These are phyloP conservation scores for Catenaria anguillulae DNA, from an alignment of 371 early-diverging fungal species.

Conservation along the genomic window DNA sequence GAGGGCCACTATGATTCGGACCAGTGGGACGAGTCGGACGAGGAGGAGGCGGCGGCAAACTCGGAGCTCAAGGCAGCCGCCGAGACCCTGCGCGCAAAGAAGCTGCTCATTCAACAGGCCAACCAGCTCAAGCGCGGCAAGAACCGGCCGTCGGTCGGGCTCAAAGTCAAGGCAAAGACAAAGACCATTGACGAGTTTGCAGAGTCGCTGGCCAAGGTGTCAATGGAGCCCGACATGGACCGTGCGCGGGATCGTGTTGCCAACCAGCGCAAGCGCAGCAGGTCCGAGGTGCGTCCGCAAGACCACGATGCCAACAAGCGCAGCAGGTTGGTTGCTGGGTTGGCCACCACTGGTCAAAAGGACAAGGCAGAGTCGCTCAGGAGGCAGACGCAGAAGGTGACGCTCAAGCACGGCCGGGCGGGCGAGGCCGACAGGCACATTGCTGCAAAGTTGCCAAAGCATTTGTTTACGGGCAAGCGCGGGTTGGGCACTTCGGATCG, in stretches of 20 bases:
- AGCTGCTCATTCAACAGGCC: constrained; percentile 58
- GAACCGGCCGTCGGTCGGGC: constrained; percentile 31
- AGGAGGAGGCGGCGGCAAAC: constrained; percentile 55
- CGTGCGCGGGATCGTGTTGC: not conserved
- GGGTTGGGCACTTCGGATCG: constrained; percentile 63
- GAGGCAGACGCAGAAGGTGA: constrained; percentile 46
- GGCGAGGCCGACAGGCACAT: constrained; percentile 90
- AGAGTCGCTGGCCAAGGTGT: not conserved
- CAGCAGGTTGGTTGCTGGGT: not conserved
- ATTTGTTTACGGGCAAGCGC: constrained; percentile 90
- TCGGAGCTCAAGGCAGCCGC: constrained; percentile 41
- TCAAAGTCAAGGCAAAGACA: not conserved
- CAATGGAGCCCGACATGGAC: not conserved
- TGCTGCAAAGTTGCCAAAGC: constrained; percentile 85
- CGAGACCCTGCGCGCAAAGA: constrained; percentile 65
- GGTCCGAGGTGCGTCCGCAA: not conserved
- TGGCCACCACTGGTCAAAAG: constrained; percentile 18
- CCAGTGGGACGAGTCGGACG: constrained; percentile 44
- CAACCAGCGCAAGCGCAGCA: not conserved
- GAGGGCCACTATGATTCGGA: constrained; percentile 89
- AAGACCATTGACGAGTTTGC: not conserved
- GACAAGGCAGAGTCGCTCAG: constrained; percentile 56
- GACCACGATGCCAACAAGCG: not conserved
- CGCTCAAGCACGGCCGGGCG: constrained; percentile 62
- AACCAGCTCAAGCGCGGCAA: constrained; percentile 53